Percentiles rank a stretch among this genome's conserved stretches.
Evolutionary conservation across 345 rosid species (phyloP).

Genomic region (Eucalyptus rudis): DNA sequence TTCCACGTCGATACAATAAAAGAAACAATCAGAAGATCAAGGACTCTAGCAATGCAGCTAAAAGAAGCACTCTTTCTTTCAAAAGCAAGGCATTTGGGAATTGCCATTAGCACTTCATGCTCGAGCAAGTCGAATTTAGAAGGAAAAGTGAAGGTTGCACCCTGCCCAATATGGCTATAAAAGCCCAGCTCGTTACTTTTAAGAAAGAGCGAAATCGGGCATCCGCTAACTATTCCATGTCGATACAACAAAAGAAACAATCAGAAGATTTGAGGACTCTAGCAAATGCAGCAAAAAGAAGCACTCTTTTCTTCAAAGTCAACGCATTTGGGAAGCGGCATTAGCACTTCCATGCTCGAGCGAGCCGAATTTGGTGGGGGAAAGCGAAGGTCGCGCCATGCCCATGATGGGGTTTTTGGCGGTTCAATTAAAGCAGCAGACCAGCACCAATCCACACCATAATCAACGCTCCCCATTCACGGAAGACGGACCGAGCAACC

Average conservation of each 20-base stretch:
- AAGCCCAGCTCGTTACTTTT: too few relatives aligned
- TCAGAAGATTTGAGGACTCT: too few relatives aligned
- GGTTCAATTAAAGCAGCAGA: background rate
- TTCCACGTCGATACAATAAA: background rate
- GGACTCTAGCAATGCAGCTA: background rate
- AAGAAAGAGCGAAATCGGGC: too few relatives aligned
- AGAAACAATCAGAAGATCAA: background rate
- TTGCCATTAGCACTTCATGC: background rate
- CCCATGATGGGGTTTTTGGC: background rate
- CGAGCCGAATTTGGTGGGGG: too few relatives aligned
- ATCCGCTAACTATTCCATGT: too few relatives aligned
- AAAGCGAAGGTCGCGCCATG: too few relatives aligned
- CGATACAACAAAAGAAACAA: too few relatives aligned
- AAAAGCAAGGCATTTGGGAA: background rate
- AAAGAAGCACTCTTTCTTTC: background rate
- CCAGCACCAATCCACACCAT: background rate
- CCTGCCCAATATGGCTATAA: background rate
- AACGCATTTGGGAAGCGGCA: too few relatives aligned
- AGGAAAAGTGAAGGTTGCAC: background rate
- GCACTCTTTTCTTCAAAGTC: too few relatives aligned
- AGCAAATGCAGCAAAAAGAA: too few relatives aligned
- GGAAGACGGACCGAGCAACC: background rate
- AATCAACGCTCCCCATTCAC: background rate
- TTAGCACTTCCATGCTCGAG: too few relatives aligned
- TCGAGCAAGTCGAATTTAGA: background rate